Conservation (phyloP, 2,329 filamentous ascomycete genomes). For the Davidsoniella neocaledoniae region DNA sequence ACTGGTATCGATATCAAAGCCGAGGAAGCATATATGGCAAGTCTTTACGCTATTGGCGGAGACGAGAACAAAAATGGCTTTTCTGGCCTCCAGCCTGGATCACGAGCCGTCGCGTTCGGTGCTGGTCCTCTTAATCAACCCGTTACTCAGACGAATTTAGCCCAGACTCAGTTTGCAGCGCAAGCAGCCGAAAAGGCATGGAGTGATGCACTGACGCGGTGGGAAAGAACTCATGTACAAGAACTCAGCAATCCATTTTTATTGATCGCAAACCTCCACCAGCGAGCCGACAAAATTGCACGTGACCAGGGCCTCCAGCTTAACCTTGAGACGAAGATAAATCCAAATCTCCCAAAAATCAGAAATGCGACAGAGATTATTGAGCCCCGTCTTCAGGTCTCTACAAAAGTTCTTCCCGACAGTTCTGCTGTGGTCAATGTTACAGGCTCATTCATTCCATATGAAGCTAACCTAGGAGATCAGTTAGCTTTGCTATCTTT, state of each 20-base stretch:
- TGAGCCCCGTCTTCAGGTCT: slow-evolving; percentile 7
- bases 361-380: slow-evolving; percentile 6
- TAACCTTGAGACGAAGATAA: slow-evolving; percentile 37
- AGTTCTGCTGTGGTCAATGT: slow-evolving; percentile 34
- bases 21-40: slow-evolving; percentile 67
- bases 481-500: slow-evolving; percentile 71
- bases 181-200: slow-evolving; percentile 50
- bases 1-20: slow-evolving; percentile 77
- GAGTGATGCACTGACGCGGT: slow-evolving; percentile 44
- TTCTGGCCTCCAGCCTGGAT: slow-evolving; percentile 36
- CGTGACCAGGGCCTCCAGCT: slow-evolving; percentile 39
- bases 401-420: slow-evolving; percentile 10
- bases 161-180: slow-evolving; percentile 43
- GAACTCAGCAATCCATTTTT: slow-evolving; percentile 63
- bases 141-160: slow-evolving; percentile 25
- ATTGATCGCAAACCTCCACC: slow-evolving; percentile 42
- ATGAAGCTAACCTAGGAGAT: slow-evolving; percentile 61
- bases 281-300: slow-evolving; percentile 40
- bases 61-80: slow-evolving; percentile 19
- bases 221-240: slow-evolving; percentile 43
- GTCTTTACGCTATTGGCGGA: slow-evolving; percentile 30
- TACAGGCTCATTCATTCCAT: slow-evolving; percentile 53
- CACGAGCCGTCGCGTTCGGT: slow-evolving; percentile 44
- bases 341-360: slow-evolving; percentile 25
- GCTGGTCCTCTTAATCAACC: slow-evolving; percentile 50